Evolutionary conservation across 1,284 basidiomycete genomes (phyloP), one percentile per base, ranked within the genome.

Genomic region (Serendipita sp.): DNA sequence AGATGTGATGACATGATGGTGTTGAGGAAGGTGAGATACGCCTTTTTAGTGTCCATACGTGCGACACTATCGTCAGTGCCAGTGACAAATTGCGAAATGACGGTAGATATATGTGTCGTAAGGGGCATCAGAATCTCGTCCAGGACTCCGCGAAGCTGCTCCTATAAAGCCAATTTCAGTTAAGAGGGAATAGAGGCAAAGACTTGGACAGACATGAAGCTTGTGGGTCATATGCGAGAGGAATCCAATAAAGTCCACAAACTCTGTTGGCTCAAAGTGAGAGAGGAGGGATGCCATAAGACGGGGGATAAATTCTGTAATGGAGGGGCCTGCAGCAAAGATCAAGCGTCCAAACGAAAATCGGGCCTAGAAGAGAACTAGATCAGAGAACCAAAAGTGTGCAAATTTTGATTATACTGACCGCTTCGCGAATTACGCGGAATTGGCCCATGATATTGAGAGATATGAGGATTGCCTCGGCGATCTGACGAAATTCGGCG

Each of bases 231-330:
- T 77, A 22, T 97, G 77, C 5, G 85, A 86, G 63, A 99, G 87
- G 77, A 99, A 99, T 71, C 87, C 88, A 78, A 99, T 85, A 70
- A 99, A 96, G 71, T 99, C 96, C 49, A 90, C 86, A 65, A 99
- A 77, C 74, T 99, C 96, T 5, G 86, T 83, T 0, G 92, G 87
- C 67, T 95, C 93, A 67, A 96, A 93, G 69, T 97, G 90, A 3
- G 86, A 82, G 60, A 99, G 81, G 32, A 99, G 82, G 70, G 89
- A 88, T 50, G 84, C 79, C 82, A 98, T 97, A 61, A 99, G 76
- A 26, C 85, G 77, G 3, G 93, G 91, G 61, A 96, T 91, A 68
- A 85, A 85, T 66, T 83, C 81, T 0, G 87, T 88, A 64, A 93
- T 84, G 60, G 84, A 86, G 3, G 88, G 85, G 22, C 93, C 92